Base-by-base conservation (phyloP, 306 rosid species). In the Citrullus colocynthis region DNA sequence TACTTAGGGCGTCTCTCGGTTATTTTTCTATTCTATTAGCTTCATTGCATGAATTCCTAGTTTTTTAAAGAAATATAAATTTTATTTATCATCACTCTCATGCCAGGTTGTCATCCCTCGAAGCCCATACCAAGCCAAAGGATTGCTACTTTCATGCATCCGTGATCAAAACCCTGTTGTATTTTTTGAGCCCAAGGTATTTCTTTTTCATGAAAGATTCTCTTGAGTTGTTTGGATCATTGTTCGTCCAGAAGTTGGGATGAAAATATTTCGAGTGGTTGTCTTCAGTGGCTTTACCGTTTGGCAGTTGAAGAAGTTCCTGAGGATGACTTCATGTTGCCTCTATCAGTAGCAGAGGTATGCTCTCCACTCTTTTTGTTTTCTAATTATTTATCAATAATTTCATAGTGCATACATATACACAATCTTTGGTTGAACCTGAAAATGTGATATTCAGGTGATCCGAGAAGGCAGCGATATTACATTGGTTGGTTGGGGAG, bases 401-500 rank as follows among this genome's bases (percentile, higher is more conserved):
- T 28, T 72, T 14, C 21, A 72, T 10, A 21, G 14, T 48, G 58
- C 59, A 7, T 48, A 14, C 1, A 78, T 60, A 5, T 48, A 52
- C 20, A 44, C 20, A 61, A 34, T 57, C 24, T 62, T 77, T 75
- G 14, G 76, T 44, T 32, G 45, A 79, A 80, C 21, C 71, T 56
- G 79, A 78, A 81, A 75, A 49, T 79, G 58, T 12, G 30, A 52
- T 62, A 45, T 80, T 70, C 87, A 95, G 99, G 91, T 95, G 70
- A 79, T 92, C 82, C 91, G 88, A 66, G 87, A 86, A 78, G 99
- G 99, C 59, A 80, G 63, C 39, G 99, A 95, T 82, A 89, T 95
- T 75, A 95, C 99, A 71, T 96, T 95, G 69, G 92, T 95, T 76
- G 99, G 99, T 70, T 95, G 99, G 99, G 99, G 99, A 78, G 97